Evolutionary conservation across 1,284 basidiomycete genomes (phyloP), one percentile per base, ranked within the genome.

Genomic region (Sanghuangporus weigelae): DNA sequence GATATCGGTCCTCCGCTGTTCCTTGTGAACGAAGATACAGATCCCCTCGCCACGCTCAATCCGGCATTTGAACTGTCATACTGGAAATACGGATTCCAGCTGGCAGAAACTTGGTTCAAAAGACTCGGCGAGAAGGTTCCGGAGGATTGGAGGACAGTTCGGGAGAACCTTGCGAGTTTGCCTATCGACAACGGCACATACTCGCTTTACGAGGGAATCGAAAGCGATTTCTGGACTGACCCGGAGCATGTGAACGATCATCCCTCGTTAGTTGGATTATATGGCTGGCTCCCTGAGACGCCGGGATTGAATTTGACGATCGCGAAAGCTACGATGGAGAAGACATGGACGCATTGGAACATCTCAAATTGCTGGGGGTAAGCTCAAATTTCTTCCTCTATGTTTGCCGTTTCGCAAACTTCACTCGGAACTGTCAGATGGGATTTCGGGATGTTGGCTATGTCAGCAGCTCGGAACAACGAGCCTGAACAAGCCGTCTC

Each of bases 401-500:
- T 23, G 39, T 39, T 4, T n/a, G 38, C 39, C 36, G 51, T 7
- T 38, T 16, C 10, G 19, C 7, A 19, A 40, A 12, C 59, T 26
- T 14, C 23, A 7, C 46, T 61, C 19, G 50, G 10, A 58, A 38
- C 48, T 26, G 42, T 12, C 63, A 83, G 83, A 49, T 86, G 84
- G 84, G 84, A 85, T 71, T 85, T 85, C 67, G 81, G 83, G 0
- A 81, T 85, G 80, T 78, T 85, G 2, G 84, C 84, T 0, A 84
- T 86, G 81, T 83, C 81, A 1, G 83, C 84, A 14, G 84, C 84
- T 19, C 77, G 84, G 2, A 80, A 80, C 62, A 79, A 79, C 6
- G 75, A 83, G 36, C 70, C 76, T 5, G 77, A 79, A 49, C 73
- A 79, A 66, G 84, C 84, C 0, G 69, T 86, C 6, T 79, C 82